These are phyloP conservation scores for Asclepias syriaca DNA, from an alignment of 257 asterid genomes.

Conservation along the genomic window DNA sequence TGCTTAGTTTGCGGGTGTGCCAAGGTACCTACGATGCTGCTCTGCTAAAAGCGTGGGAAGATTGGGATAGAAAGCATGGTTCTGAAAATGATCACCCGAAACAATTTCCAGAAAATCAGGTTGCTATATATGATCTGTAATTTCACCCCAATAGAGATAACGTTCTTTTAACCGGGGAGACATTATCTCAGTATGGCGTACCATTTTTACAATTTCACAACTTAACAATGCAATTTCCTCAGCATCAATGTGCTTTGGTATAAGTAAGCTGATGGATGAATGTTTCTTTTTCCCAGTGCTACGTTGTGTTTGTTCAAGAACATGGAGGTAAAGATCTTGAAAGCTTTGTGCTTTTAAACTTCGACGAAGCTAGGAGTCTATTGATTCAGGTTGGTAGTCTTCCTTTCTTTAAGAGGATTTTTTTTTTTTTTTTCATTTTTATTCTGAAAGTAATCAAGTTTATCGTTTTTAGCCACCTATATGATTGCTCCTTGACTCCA, in stretches of 20 bases:
- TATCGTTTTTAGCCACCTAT: constrained; percentile 16
- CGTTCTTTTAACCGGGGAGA: background rate
- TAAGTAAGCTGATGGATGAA: background rate
- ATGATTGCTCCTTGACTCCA: constrained; percentile 16
- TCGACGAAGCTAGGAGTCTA: constrained; percentile 80
- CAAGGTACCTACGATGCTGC: constrained; percentile 76
- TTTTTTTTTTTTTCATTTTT: constrained; percentile 2
- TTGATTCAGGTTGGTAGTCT: constrained; percentile 58
- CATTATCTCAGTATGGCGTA: background rate
- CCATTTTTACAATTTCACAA: background rate
- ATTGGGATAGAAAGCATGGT: constrained; percentile 68
- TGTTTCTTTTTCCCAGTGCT: constrained; percentile 46
- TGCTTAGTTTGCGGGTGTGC: constrained; percentile 71
- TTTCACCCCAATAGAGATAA: background rate
- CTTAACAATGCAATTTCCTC: constrained; percentile 6
- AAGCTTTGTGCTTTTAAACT: constrained; percentile 73
- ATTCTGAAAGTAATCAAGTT: background rate
- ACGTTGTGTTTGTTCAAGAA: constrained; percentile 82
- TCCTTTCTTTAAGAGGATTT: background rate
- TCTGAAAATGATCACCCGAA: constrained; percentile 92
- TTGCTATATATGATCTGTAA: constrained; percentile 15
- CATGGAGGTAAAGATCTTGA: constrained; percentile 96
- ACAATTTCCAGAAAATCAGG: constrained; percentile 79
- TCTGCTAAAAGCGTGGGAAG: constrained; percentile 84
- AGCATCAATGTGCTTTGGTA: background rate